Conservation (phyloP, 164 flowering plant species). For the Dillenia turbinata region DNA sequence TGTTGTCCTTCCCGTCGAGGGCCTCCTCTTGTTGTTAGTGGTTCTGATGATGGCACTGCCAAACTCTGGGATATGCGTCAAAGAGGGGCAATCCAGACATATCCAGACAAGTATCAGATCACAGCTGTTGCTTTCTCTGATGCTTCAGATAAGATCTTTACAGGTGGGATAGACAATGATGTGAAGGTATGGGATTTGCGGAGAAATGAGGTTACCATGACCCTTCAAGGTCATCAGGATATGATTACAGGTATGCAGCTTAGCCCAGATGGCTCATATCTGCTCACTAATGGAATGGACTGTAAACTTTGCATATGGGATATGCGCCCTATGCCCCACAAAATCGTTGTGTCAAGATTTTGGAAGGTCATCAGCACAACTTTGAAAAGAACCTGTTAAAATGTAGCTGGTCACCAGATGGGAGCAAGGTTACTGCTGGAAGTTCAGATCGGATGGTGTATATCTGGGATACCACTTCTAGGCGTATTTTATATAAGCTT, state of each 20-base stretch:
- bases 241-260: slow-evolving; percentile 91
- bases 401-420: slow-evolving; percentile 97
- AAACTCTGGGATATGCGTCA: slow-evolving; percentile 97
- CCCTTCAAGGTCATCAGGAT: slow-evolving; percentile 89
- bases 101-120: slow-evolving; percentile 91
- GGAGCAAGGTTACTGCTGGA: slow-evolving; percentile 94
- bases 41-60: slow-evolving; percentile 99
- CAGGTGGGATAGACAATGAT: slow-evolving; percentile 90
- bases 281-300: slow-evolving; percentile 94
- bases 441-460: slow-evolving; percentile 96
- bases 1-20: slow-evolving; percentile 93
- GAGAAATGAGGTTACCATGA: slow-evolving; percentile 83
- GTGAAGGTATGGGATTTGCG: slow-evolving; percentile 96
- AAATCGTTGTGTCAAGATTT: slow-evolving; percentile 86
- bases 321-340: slow-evolving; percentile 97
- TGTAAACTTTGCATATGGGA: slow-evolving; percentile 95
- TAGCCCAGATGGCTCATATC: slow-evolving; percentile 99
- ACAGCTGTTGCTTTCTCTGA: slow-evolving; percentile 93
- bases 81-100: slow-evolving; percentile 92
- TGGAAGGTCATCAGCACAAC: slow-evolving; percentile 96
- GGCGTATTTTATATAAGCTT: slow-evolving; percentile 83
- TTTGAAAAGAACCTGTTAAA: slow-evolving; percentile 92
- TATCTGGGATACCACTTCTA: slow-evolving; percentile 92
- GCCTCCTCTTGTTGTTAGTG: slow-evolving; percentile 94
- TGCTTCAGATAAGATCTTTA: slow-evolving; percentile 90